These are phyloP conservation scores for Pestalotiopsis sp. DNA, from an alignment of 2,329 filamentous ascomycete species.

Conservation along the genomic window DNA sequence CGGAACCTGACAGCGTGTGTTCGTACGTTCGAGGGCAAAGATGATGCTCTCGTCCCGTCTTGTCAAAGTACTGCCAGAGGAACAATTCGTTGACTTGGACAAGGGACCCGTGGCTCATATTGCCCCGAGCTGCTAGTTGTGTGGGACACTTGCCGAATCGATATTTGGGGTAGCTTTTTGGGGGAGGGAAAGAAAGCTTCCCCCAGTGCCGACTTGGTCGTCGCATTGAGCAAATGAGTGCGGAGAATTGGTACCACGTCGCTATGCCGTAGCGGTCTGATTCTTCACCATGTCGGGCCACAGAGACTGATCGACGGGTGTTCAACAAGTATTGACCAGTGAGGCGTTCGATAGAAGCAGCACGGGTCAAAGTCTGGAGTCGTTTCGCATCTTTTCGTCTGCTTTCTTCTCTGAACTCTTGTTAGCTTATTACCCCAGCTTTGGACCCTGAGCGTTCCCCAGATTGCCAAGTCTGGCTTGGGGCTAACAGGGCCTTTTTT, in stretches of 20 bases:
- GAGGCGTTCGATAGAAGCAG: neutral
- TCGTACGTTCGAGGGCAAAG: neutral
- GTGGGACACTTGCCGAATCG: neutral
- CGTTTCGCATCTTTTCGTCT: neutral
- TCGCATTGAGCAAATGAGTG: neutral
- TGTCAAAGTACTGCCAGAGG: neutral
- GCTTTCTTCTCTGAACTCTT: neutral
- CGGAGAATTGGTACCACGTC: neutral
- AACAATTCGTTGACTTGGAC: neutral
- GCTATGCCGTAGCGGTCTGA: neutral
- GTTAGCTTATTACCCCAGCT: neutral
- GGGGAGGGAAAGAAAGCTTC: neutral
- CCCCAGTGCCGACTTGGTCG: neutral
- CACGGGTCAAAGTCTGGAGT: neutral
- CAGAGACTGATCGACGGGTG: neutral
- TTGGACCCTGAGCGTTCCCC: conserved; percentile 1
- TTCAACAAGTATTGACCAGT: neutral
- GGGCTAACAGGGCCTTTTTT: neutral
- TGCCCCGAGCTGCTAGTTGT: neutral
- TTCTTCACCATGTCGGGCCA: neutral
- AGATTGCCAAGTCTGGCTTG: conserved; percentile 1
- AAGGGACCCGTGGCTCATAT: neutral
- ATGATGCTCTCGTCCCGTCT: neutral
- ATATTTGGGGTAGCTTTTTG: neutral
- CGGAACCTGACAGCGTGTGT: no score